These are phyloP conservation scores for Lichtheimia hyalospora DNA, from an alignment of 371 early-diverging fungal genomes.

Conservation along the genomic window DNA sequence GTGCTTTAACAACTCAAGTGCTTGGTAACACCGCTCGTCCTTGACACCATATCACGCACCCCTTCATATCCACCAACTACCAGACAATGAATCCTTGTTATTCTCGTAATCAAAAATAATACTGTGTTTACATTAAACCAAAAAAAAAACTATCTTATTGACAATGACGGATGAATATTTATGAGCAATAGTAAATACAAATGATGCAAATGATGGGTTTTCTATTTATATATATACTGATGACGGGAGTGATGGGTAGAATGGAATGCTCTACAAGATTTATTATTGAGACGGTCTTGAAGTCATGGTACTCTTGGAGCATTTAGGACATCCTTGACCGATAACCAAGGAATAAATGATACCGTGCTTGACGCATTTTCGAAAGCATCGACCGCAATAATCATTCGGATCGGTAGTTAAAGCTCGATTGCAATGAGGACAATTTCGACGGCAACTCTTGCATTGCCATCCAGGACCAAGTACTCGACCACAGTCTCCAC, in stretches of 20 bases:
- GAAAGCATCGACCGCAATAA: slow-evolving; percentile 35
- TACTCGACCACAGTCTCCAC: slow-evolving; percentile 29
- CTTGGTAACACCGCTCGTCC: background rate
- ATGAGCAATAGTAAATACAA: too few relatives aligned
- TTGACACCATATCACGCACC: too few relatives aligned
- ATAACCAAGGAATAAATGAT: background rate
- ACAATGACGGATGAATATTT: too few relatives aligned
- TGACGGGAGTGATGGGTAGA: too few relatives aligned
- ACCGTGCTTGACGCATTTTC: slow-evolving; percentile 24
- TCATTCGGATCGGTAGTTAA: slow-evolving; percentile 23
- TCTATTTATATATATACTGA: too few relatives aligned
- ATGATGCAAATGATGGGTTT: too few relatives aligned
- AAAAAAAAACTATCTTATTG: too few relatives aligned
- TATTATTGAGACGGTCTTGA: background rate
- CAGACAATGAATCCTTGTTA: too few relatives aligned
- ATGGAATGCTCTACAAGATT: background rate
- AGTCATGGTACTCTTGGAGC: background rate
- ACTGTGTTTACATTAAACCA: too few relatives aligned
- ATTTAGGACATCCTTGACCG: background rate
- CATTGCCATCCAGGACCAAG: slow-evolving; percentile 37
- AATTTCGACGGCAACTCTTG: slow-evolving; percentile 27
- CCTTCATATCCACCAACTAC: too few relatives aligned
- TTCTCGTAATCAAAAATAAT: too few relatives aligned
- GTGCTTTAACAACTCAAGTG: background rate
- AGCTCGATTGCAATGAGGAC: slow-evolving; percentile 31